Evolutionary conservation across 768 basidiomycete species (phyloP), one percentile per base, ranked within the genome.

Genomic region (Fomitopsis pulvina): DNA sequence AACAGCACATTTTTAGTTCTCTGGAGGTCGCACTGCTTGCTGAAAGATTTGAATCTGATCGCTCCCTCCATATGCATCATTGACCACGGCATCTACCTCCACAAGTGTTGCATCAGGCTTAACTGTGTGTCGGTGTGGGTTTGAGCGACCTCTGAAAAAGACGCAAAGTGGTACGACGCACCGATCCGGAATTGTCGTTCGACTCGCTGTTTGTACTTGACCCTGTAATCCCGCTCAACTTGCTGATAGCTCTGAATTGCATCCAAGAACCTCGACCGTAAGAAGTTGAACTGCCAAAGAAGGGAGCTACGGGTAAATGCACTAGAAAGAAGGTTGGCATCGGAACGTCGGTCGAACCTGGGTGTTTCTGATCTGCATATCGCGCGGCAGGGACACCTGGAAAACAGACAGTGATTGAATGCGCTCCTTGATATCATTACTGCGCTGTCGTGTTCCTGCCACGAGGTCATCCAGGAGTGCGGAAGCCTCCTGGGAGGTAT

Each of bases 81-180:
- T 83, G 29, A 93, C 84, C 16, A 88, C 92, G 14, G 88, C 83
- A 45, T 75, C 71, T 53, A 97, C 73, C 68, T 97, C 94, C 48
- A 95, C 91, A 1, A 83, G 83, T 0, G 92, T 82, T 4, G 94
- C 94, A 66, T 94, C 83, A 41, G 92, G 93, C 70, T 96, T 96
- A 49, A 93, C 92, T 90, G 0, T 46, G 2, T 24, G 14, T 41
- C 27, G 28, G n/a, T 30, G 40, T 32, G 4, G 53, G 24, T 41
- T 10, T 45, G 29, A n/a, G n/a, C n/a, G n/a, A n/a, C n/a, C n/a
- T n/a, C n/a, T n/a, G n/a, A n/a, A n/a, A n/a, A n/a, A n/a, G n/a
- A n/a, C n/a, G 27, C 45, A 25, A 32, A 34, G 43, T 28, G 14
- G 4, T 20, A 42, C 11, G 16, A 62, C 78, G 11, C 38, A 85